Conservation (phyloP, 768 basidiomycete species). For the Podaxis rugospora region DNA sequence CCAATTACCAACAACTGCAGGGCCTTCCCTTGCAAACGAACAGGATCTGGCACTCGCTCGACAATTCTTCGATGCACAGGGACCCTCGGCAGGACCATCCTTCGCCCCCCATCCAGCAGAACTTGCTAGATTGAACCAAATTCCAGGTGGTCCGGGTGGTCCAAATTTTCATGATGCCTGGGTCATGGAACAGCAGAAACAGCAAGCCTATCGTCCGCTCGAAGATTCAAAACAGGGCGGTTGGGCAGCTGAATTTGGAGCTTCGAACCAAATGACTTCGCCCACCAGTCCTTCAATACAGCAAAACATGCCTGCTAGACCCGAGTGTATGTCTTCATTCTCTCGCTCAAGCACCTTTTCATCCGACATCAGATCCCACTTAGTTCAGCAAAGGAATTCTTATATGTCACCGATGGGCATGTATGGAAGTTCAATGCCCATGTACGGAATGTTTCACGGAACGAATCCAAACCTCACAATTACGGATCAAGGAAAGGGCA, state of each 20-base stretch:
- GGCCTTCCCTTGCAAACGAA: conserved; percentile 42
- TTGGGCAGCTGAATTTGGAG: conserved; percentile 59
- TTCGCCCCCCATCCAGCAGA: conserved; percentile 29
- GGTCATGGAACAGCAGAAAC: conserved; percentile 45
- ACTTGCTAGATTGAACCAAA: conserved; percentile 27
- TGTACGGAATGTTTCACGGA: conserved; percentile 33
- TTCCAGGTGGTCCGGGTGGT: conserved; percentile 21
- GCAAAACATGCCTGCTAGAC: conserved; percentile 25
- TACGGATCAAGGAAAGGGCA: conserved; percentile 50
- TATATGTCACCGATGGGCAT: conserved; percentile 31
- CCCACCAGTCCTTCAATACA: conserved; percentile 26
- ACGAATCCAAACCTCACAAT: conserved; percentile 20
- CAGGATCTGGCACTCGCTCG: conserved; percentile 73
- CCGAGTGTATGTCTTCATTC: conserved; percentile 32
- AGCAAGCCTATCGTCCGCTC: conserved; percentile 25
- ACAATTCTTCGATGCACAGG: conserved; percentile 66
- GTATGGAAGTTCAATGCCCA: conserved; percentile 34
- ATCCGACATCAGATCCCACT: background rate
- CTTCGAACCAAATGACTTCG: conserved; percentile 20
- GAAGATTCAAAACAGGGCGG: conserved; percentile 29
- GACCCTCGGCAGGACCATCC: conserved; percentile 26
- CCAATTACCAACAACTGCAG: conserved; percentile 61
- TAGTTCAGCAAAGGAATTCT: conserved; percentile 39
- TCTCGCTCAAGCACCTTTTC: background rate
- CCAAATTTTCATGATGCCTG: conserved; percentile 48